Evolutionary conservation across 179 eudicot genomes (phyloP).

Genomic region (Gypsophila paniculata): DNA sequence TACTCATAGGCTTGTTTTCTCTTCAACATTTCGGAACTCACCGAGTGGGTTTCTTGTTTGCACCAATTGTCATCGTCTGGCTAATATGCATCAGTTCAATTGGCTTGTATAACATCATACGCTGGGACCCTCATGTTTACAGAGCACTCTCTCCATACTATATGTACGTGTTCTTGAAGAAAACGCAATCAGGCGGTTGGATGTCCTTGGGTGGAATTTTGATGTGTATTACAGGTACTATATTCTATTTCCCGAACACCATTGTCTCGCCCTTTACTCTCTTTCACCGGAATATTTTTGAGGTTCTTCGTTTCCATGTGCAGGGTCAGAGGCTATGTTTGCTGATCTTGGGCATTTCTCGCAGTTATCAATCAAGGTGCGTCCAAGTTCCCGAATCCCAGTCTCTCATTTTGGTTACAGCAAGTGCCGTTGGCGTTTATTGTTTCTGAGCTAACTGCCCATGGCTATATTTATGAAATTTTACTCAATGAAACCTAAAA

Average conservation of each 20-base stretch:
- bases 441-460: too few relatives aligned
- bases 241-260: background rate
- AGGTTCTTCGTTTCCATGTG: constrained; percentile 2
- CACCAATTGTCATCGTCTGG: constrained; percentile 83
- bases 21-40: constrained; percentile 94
- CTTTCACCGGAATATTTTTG: background rate
- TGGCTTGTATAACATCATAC: constrained; percentile 73
- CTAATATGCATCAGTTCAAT: constrained; percentile 76
- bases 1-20: constrained; percentile 76
- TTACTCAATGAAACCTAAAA: background rate
- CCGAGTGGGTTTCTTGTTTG: constrained; percentile 84
- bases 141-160: constrained; percentile 81
- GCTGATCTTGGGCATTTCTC: constrained; percentile 96
- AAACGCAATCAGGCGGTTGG: constrained; percentile 82
- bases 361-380: constrained; percentile 78
- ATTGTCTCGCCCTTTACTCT: background rate
- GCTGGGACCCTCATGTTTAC: constrained; percentile 84
- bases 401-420: too few relatives aligned
- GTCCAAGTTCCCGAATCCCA: background rate
- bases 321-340: constrained; percentile 98
- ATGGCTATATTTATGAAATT: too few relatives aligned
- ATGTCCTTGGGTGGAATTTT: constrained; percentile 78
- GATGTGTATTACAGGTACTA: constrained; percentile 77
- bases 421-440: too few relatives aligned
- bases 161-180: constrained; percentile 75